Base-by-base conservation (phyloP, 352 stramenopile species). In the Thraustochytrium striatum region DNA sequence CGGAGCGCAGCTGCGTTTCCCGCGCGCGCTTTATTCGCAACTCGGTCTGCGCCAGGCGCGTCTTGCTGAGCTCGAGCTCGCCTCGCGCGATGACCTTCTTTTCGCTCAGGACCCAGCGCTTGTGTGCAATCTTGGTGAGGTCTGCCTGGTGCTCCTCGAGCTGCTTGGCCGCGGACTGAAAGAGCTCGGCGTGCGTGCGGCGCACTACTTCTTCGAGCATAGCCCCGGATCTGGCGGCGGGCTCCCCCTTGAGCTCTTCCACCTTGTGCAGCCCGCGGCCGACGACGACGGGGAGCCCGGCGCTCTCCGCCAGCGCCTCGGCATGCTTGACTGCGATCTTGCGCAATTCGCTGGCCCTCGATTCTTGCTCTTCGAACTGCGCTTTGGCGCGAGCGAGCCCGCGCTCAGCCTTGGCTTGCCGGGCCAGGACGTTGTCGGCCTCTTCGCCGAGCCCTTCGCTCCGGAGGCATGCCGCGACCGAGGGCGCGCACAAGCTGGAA, bases 261-360 rank as follows among this genome's bases (percentile, higher is more conserved):
- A 75, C 41, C 47, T 58, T 75, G 35, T 75, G 32, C 39, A 75
- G 39, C 16, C 41, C 39, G 2, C 65, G 21, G 19, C 65, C 65
- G 16, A 75, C 52, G 21, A 75, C 65, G 9, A 75, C 11, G 11
- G 65, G 65, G 39, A 75, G 65, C 41, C 68, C 65, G 35, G 65
- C n/a, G n/a, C n/a, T n/a, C n/a, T n/a, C n/a, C n/a, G n/a, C n/a
- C n/a, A n/a, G n/a, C n/a, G n/a, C n/a, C n/a, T n/a, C n/a, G n/a
- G n/a, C n/a, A n/a, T n/a, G n/a, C n/a, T n/a, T n/a, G n/a, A n/a
- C n/a, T n/a, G n/a, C n/a, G n/a, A n/a, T n/a, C n/a, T n/a, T n/a
- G n/a, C n/a, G n/a, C n/a, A n/a, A n/a, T n/a, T n/a, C n/a, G 65
- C 36, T 75, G 65, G 5, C 11, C 8, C 25, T 75, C 50, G 25